phyloP scores from a whole-genome alignment of 352 stramenopile species.

The Globisporangium camurandrum region DNA sequence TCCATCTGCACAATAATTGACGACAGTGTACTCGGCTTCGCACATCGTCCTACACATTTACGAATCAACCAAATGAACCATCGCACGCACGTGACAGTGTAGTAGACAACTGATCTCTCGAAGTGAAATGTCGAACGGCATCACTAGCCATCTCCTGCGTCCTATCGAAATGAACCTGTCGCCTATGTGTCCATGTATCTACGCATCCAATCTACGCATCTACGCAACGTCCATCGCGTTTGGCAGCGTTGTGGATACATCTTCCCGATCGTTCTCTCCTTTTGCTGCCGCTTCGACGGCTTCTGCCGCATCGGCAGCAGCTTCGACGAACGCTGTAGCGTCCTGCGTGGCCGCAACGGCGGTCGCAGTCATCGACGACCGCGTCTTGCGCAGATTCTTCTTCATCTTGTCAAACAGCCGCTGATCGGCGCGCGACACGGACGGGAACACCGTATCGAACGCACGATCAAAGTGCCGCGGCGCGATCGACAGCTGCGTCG shows the following conservation, averaged over 20 bases:
- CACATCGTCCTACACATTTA: not conserved
- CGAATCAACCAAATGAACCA: too few species aligned
- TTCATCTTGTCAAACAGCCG: conserved; percentile 88
- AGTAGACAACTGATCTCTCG: too few species aligned
- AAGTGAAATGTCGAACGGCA: too few species aligned
- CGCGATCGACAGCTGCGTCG: conserved; percentile 41
- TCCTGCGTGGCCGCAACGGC: conserved; percentile 1
- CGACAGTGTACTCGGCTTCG: too few species aligned
- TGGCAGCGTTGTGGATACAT: too few species aligned
- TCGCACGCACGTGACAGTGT: too few species aligned
- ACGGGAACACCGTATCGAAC: conserved; percentile 80
- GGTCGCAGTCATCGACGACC: conserved; percentile 22
- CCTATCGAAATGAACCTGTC: too few species aligned
- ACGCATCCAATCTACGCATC: too few species aligned
- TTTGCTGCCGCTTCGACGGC: not conserved
- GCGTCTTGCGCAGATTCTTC: conserved; percentile 75
- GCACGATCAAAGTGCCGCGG: conserved; percentile 61
- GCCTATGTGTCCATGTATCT: too few species aligned
- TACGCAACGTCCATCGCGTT: conserved; percentile 2
- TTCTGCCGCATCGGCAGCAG: not conserved
- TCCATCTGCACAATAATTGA: too few species aligned
- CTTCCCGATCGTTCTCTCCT: too few species aligned
- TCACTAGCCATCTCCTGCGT: too few species aligned
- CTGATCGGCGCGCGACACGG: conserved; percentile 75
- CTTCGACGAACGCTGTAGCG: not conserved